Conservation (phyloP, 371 early-diverging fungal species). For the Mortierella sp. region DNA sequence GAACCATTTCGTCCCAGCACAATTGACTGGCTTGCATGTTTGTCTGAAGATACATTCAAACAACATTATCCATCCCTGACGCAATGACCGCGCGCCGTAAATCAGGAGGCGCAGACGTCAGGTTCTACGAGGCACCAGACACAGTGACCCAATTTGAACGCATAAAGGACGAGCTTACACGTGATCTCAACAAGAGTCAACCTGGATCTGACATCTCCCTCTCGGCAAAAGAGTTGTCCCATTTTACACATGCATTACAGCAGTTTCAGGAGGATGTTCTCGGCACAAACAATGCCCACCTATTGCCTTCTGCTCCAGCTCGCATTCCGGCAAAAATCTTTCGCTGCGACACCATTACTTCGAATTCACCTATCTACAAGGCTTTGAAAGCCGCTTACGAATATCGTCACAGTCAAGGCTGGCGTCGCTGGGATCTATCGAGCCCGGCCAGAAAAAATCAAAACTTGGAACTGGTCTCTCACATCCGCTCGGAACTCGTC, state of each 20-base stretch:
- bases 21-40: neutral
- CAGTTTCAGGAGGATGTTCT: constrained; percentile 77
- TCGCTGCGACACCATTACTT: constrained; percentile 59
- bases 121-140: constrained; percentile 60
- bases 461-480: constrained; percentile 64
- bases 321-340: constrained; percentile 76
- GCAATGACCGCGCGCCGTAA: constrained; percentile 50
- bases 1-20: neutral
- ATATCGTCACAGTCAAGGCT: constrained; percentile 62
- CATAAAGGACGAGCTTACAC: constrained; percentile 55
- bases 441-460: constrained; percentile 59
- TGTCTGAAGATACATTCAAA: neutral
- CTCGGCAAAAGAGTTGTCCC: constrained; percentile 68
- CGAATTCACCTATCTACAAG: constrained; percentile 61
- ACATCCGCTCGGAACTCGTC: constrained; percentile 61
- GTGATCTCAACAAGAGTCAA: constrained; percentile 57
- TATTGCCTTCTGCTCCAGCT: constrained; percentile 45
- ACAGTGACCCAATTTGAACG: constrained; percentile 63
- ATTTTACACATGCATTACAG: constrained; percentile 66
- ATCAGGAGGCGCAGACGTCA: constrained; percentile 55
- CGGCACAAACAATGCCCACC: constrained; percentile 58
- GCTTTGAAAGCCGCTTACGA: constrained; percentile 67
- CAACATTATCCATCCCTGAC: constrained; percentile 1
- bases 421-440: constrained; percentile 69
- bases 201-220: constrained; percentile 58